phyloP scores from a whole-genome alignment of 495 filamentous ascomycete genomes.

The Choiromyces venosus region DNA sequence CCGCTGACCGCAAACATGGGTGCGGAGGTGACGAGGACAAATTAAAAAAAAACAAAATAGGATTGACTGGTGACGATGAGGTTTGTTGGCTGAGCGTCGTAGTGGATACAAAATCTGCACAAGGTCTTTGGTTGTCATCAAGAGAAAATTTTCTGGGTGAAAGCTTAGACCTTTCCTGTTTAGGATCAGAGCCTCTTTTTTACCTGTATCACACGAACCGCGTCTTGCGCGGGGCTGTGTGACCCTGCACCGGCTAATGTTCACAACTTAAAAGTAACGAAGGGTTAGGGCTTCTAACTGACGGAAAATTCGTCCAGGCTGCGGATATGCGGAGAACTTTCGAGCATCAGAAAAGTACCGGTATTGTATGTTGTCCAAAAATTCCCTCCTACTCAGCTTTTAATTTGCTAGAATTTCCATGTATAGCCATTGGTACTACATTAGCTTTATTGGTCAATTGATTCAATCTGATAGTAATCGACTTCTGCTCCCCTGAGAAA shows the following conservation, averaged over 20 bases:
- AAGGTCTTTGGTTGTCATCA: background rate
- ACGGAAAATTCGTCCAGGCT: background rate
- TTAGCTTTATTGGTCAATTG: background rate
- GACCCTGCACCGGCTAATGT: background rate
- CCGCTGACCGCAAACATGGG: conserved; percentile 91
- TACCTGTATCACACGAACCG: background rate
- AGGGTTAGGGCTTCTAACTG: background rate
- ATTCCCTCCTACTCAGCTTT: background rate
- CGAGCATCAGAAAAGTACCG: background rate
- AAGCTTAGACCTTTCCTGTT: background rate
- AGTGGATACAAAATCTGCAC: background rate
- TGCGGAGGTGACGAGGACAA: background rate
- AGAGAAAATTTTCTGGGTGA: conserved; percentile 17
- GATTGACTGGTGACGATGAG: conserved; percentile 11
- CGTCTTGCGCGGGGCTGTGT: background rate
- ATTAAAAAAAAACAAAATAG: conserved; percentile 6
- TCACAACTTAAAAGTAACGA: background rate
- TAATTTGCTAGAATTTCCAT: background rate
- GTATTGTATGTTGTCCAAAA: background rate
- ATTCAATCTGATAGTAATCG: background rate
- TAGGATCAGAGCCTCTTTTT: background rate
- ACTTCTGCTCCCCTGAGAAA: background rate
- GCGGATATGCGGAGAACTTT: background rate
- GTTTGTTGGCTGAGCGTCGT: background rate
- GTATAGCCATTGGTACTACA: background rate